Conservation (phyloP, 2,329 filamentous ascomycete genomes). For the Fusarium duplospermum region DNA sequence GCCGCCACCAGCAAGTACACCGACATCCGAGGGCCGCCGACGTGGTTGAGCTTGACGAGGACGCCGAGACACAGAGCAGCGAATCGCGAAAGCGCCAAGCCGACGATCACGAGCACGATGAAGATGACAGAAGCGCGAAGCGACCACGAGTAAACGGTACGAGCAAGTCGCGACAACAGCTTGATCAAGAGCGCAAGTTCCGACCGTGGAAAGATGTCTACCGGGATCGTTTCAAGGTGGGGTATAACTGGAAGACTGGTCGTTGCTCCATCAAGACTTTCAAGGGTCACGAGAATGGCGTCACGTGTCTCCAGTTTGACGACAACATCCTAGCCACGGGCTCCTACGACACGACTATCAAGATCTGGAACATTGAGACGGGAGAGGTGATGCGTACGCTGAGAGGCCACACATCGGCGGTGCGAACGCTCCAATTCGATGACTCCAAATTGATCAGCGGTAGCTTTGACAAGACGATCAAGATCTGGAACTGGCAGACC, state of each 20-base stretch:
- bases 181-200: constrained; percentile 60
- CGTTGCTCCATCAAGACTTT: constrained; percentile 87
- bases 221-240: constrained; percentile 93
- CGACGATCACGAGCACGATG: constrained; percentile 44
- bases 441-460: constrained; percentile 92
- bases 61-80: constrained; percentile 32
- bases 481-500: constrained; percentile 97
- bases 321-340: constrained; percentile 93
- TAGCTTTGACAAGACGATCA: constrained; percentile 86
- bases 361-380: constrained; percentile 94
- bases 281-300: constrained; percentile 85
- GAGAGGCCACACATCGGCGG: constrained; percentile 82
- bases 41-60: constrained; percentile 41
- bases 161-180: constrained; percentile 47
- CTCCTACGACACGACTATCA: constrained; percentile 94
- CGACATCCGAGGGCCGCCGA: constrained; percentile 47
- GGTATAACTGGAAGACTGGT: constrained; percentile 97
- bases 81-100: constrained; percentile 51
- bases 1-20: constrained; percentile 80
- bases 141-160: constrained; percentile 46
- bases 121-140: constrained; percentile 46
- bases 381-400: constrained; percentile 89
- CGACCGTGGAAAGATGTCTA: constrained; percentile 97
- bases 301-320: constrained; percentile 70
- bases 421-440: constrained; percentile 92